phyloP scores from a whole-genome alignment of 164 flowering plant species.

The Stephania japonica region DNA sequence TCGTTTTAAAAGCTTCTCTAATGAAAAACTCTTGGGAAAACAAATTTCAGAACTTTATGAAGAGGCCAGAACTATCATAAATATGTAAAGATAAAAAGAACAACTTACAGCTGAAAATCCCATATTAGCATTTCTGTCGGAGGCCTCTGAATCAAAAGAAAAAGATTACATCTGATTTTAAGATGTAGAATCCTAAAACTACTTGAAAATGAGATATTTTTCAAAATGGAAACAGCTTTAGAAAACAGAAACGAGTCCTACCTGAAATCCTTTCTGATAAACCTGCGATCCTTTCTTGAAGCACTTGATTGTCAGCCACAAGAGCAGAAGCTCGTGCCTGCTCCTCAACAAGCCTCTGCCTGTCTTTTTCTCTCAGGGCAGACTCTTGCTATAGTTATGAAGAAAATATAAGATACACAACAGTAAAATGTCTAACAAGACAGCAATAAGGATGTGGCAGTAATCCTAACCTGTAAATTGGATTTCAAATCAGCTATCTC shows the following conservation, averaged over 20 bases:
- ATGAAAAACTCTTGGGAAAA: background rate
- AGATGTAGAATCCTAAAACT: background rate
- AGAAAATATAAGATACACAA: slow-evolving; percentile 9
- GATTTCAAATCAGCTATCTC: slow-evolving; percentile 60
- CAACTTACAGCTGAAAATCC: slow-evolving; percentile 47
- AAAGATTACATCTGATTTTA: background rate
- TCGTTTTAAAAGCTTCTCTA: background rate
- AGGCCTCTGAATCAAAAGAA: slow-evolving; percentile 21
- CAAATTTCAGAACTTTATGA: background rate
- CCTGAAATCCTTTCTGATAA: slow-evolving; percentile 49
- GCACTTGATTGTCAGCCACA: slow-evolving; percentile 54
- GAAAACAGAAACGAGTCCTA: slow-evolving; percentile 9
- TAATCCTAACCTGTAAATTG: slow-evolving; percentile 55
- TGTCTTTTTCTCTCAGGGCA: slow-evolving; percentile 66
- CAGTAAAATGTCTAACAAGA: background rate
- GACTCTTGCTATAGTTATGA: slow-evolving; percentile 51
- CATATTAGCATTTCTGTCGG: slow-evolving; percentile 34
- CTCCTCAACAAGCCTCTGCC: slow-evolving; percentile 53
- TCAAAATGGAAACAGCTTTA: background rate
- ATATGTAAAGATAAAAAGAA: background rate
- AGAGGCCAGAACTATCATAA: background rate
- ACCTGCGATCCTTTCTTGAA: slow-evolving; percentile 58
- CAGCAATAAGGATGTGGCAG: background rate
- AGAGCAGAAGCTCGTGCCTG: slow-evolving; percentile 50
- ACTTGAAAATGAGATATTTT: background rate